phyloP scores from a whole-genome alignment of 305 asterid species.

The Plantago rigida region DNA sequence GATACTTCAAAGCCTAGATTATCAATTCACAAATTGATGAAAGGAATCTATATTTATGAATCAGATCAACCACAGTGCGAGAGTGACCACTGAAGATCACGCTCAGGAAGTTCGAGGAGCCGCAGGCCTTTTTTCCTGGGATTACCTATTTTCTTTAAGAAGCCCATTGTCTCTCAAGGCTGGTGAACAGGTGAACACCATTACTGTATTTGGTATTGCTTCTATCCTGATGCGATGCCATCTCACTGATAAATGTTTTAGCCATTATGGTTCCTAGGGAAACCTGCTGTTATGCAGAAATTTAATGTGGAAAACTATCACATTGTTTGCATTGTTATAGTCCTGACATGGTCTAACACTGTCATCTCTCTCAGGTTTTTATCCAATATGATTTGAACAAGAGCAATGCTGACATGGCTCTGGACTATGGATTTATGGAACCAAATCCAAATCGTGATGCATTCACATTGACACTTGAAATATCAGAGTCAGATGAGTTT shows the following conservation, averaged over 20 bases:
- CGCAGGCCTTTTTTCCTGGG: conserved; percentile 95
- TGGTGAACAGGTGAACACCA: conserved; percentile 66
- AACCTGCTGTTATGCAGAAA: background rate
- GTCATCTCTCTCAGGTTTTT: conserved; percentile 43
- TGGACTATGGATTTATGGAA: conserved; percentile 84
- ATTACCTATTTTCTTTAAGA: conserved; percentile 54
- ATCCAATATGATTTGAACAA: conserved; percentile 80
- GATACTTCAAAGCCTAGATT: too few species aligned
- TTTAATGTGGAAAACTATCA: background rate
- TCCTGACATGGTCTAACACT: background rate
- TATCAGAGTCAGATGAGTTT: conserved; percentile 61
- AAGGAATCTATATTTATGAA: conserved; percentile 9
- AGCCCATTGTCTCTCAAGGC: conserved; percentile 68
- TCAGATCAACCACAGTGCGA: conserved; percentile 73
- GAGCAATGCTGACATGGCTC: conserved; percentile 90
- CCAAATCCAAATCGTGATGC: conserved; percentile 53
- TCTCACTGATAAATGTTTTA: background rate
- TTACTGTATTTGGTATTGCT: conserved; percentile 10
- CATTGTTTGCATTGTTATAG: too few species aligned
- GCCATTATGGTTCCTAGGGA: background rate
- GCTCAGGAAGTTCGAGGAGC: conserved; percentile 77
- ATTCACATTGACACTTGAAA: conserved; percentile 69
- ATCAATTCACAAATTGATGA: background rate
- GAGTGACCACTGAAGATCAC: conserved; percentile 81
- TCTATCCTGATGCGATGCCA: background rate